phyloP scores from a whole-genome alignment of 352 stramenopile genomes.

The Pythium insidiosum region DNA sequence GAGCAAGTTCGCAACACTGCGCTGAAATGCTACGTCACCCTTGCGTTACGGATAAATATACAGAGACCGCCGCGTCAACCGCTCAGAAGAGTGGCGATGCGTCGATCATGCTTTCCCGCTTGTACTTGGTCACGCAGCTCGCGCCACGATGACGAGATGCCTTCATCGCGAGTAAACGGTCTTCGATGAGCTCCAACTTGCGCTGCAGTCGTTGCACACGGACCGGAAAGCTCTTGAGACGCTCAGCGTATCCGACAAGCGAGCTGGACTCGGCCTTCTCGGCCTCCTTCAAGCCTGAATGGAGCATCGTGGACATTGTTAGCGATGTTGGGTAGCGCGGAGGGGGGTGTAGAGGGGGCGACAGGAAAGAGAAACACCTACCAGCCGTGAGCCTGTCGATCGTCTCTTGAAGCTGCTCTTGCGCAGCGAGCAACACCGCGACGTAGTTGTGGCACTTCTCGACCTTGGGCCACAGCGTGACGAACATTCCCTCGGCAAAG shows the following conservation, averaged over 20 bases:
- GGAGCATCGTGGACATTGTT: too few relatives aligned
- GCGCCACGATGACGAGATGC: constrained; percentile 25
- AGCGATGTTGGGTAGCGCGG: constrained; percentile 7
- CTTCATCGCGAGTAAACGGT: constrained; percentile 56
- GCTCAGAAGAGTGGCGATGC: constrained; percentile 42
- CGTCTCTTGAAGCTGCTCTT: constrained; percentile 65
- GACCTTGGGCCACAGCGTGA: constrained; percentile 76
- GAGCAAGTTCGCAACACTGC: too few relatives aligned
- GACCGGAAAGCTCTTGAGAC: constrained; percentile 55
- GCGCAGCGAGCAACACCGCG: constrained; percentile 49
- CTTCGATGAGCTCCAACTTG: constrained; percentile 63
- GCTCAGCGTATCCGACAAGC: constrained; percentile 61
- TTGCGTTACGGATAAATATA: not conserved
- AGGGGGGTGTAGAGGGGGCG: too few relatives aligned
- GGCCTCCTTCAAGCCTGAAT: constrained; percentile 52
- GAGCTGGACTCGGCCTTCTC: constrained; percentile 45
- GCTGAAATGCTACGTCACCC: too few relatives aligned
- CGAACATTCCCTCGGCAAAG: constrained; percentile 75
- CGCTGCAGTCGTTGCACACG: constrained; percentile 59
- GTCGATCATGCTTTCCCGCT: constrained; percentile 6
- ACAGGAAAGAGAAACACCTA: constrained; percentile 10
- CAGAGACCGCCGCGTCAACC: not conserved
- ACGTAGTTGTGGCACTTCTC: constrained; percentile 78
- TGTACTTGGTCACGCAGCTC: constrained; percentile 20
- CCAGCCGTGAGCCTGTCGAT: constrained; percentile 52